A percentile compares a stretch with the other conserved stretches of the same genome.
Evolutionary conservation across 148 eudicot genomes (phyloP).

Genomic region (Vaccinium macrocarpon): DNA sequence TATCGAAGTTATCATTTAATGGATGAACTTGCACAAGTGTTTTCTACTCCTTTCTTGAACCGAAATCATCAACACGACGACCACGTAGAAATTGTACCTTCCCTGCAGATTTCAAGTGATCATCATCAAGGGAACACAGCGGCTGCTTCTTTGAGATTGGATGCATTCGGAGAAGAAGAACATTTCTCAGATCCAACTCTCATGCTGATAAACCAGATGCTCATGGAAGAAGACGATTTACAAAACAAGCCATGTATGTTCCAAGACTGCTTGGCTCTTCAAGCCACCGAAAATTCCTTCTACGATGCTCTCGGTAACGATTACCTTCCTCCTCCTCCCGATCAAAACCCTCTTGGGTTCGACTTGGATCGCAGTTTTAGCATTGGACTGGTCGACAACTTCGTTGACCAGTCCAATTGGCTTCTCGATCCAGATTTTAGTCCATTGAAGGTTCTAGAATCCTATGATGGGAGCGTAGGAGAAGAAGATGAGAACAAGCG

Average conservation of each 20-base stretch:
- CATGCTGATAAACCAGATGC: constrained; percentile 50
- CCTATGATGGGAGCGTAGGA: neutral
- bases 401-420: constrained; percentile 1
- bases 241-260: constrained; percentile 38
- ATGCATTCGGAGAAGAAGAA: constrained; percentile 1
- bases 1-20: neutral
- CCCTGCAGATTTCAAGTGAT: neutral
- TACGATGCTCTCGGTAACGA: constrained; percentile 44
- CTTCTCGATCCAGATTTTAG: constrained; percentile 17
- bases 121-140: neutral
- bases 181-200: constrained; percentile 52
- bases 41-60: constrained; percentile 17
- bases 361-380: constrained; percentile 1
- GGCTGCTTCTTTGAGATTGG: constrained; percentile 10
- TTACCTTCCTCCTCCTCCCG: constrained; percentile 19
- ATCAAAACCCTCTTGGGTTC: neutral
- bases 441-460: constrained; percentile 14
- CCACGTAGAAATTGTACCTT: constrained; percentile 9
- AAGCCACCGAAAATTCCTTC: constrained; percentile 66
- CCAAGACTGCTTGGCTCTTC: constrained; percentile 45
- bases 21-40: constrained; percentile 21
- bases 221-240: constrained; percentile 55
- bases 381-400: neutral
- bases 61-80: constrained; percentile 18
- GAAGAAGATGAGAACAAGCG: constrained; percentile 15